Percentiles rank a stretch among this genome's conserved stretches.
Evolutionary conservation across 2,329 filamentous ascomycete species (phyloP).

Genomic region (Orbilia javanica): DNA sequence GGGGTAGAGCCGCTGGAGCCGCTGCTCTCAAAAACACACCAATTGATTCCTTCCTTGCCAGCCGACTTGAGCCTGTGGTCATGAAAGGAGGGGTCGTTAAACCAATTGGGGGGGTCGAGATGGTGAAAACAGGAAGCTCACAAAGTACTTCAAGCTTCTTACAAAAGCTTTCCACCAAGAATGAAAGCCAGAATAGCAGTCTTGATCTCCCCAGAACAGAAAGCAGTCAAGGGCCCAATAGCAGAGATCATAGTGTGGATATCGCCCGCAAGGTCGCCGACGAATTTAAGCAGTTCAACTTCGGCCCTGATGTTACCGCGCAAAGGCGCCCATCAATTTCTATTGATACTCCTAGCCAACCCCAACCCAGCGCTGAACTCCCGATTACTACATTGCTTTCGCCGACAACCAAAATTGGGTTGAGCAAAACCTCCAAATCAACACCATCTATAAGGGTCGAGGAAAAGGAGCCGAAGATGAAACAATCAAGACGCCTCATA

Average conservation of each 20-base stretch:
- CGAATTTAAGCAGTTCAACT: slow-evolving; percentile 48
- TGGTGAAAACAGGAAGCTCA: slow-evolving; percentile 66
- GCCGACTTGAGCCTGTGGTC: slow-evolving; percentile 68
- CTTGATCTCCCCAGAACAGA: slow-evolving; percentile 44
- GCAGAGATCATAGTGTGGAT: slow-evolving; percentile 49
- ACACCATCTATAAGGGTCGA: slow-evolving; percentile 22
- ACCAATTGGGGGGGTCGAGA: slow-evolving; percentile 63
- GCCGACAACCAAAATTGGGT: slow-evolving; percentile 17
- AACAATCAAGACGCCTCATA: slow-evolving; percentile 26
- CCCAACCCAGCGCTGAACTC: slow-evolving; percentile 34
- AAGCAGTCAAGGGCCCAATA: slow-evolving; percentile 47
- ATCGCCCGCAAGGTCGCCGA: slow-evolving; percentile 21
- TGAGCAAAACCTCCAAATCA: slow-evolving; percentile 26
- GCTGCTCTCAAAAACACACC: slow-evolving; percentile 66
- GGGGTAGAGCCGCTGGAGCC: slow-evolving; percentile 65
- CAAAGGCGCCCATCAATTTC: slow-evolving; percentile 26
- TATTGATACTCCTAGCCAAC: slow-evolving; percentile 33
- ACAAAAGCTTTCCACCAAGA: slow-evolving; percentile 33
- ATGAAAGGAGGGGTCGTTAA: slow-evolving; percentile 67
- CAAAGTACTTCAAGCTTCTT: slow-evolving; percentile 45
- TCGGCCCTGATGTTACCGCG: slow-evolving; percentile 30
- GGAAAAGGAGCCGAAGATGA: slow-evolving; percentile 43
- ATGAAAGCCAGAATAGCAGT: slow-evolving; percentile 53
- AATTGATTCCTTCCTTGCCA: slow-evolving; percentile 68
- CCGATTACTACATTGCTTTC: slow-evolving; percentile 36